Conservation (phyloP, 352 stramenopile species). For the Phytophthora hibernalis region DNA sequence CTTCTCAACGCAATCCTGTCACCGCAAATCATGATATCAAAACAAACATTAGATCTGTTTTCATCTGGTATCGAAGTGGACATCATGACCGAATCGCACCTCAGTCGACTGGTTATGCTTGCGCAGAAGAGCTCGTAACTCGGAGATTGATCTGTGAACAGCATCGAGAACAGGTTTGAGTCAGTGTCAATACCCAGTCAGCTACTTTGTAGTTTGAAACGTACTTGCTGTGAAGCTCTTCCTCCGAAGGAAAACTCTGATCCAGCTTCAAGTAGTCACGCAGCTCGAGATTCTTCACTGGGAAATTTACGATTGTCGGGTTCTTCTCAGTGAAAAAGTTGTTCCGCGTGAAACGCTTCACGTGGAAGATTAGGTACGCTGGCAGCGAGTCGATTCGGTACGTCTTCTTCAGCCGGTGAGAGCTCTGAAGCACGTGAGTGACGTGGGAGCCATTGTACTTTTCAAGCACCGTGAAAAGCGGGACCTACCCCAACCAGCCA, state of each 20-base stretch:
- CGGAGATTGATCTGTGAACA: constrained; percentile 57
- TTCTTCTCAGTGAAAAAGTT: constrained; percentile 99
- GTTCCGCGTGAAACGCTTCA: constrained; percentile 98
- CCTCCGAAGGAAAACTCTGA: constrained; percentile 50
- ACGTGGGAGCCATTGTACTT: constrained; percentile 96
- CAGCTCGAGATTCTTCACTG: constrained; percentile 99
- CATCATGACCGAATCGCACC: constrained; percentile 23
- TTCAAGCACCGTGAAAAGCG: constrained; percentile 95
- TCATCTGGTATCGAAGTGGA: not conserved
- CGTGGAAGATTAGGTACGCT: constrained; percentile 96
- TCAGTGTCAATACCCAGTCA: not conserved
- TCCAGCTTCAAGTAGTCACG: constrained; percentile 86
- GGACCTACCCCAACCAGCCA: constrained; percentile 75
- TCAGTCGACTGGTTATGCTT: constrained; percentile 60
- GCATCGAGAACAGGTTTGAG: not conserved
- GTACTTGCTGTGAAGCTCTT: constrained; percentile 60
- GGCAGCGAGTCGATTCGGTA: constrained; percentile 95
- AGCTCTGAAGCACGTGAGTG: constrained; percentile 82
- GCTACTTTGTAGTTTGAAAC: not conserved
- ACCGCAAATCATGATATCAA: not conserved
- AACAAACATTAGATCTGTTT: not conserved
- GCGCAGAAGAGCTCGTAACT: constrained; percentile 65
- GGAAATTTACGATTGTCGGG: constrained; percentile 99
- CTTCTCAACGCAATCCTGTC: constrained; percentile 83
- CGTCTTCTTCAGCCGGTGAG: constrained; percentile 87